Evolutionary conservation across 768 basidiomycete species (phyloP).

Genomic region (Lentinula sp.): DNA sequence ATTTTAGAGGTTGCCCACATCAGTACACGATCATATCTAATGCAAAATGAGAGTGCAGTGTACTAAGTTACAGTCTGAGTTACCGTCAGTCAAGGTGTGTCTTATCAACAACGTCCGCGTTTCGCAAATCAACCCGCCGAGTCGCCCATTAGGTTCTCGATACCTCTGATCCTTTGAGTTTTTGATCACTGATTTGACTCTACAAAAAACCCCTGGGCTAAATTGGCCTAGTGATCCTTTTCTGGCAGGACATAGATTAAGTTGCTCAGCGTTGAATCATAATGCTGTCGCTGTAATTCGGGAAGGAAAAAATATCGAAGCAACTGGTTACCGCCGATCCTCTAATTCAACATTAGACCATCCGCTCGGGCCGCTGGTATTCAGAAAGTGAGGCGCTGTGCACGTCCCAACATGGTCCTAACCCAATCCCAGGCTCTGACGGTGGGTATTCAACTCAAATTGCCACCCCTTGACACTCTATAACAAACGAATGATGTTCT

Average conservation of each 20-base stretch:
- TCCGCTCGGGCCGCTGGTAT: not conserved
- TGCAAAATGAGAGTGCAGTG: conserved; percentile 5
- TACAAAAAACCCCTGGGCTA: not conserved
- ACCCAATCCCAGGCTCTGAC: not conserved
- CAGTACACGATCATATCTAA: not conserved
- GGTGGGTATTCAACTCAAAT: no score
- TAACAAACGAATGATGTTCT: not conserved
- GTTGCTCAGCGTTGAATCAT: not conserved
- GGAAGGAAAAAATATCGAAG: not conserved
- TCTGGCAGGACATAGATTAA: not conserved
- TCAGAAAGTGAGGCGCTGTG: not conserved
- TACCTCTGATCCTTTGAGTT: not conserved
- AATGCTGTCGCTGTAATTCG: not conserved
- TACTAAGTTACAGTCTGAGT: not conserved
- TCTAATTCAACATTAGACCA: not conserved
- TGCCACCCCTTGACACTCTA: not conserved
- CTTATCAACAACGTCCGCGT: conserved; percentile 1
- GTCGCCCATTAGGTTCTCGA: not conserved
- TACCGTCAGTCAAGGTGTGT: not conserved
- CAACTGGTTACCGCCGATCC: not conserved
- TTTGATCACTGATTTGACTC: not conserved
- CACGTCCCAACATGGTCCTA: not conserved
- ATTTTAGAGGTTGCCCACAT: not conserved
- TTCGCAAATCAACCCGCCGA: not conserved
- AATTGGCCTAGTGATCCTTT: not conserved